Evolutionary conservation across 768 basidiomycete species (phyloP), one percentile per base, ranked within the genome.

Genomic region (Mrakia frigida): DNA sequence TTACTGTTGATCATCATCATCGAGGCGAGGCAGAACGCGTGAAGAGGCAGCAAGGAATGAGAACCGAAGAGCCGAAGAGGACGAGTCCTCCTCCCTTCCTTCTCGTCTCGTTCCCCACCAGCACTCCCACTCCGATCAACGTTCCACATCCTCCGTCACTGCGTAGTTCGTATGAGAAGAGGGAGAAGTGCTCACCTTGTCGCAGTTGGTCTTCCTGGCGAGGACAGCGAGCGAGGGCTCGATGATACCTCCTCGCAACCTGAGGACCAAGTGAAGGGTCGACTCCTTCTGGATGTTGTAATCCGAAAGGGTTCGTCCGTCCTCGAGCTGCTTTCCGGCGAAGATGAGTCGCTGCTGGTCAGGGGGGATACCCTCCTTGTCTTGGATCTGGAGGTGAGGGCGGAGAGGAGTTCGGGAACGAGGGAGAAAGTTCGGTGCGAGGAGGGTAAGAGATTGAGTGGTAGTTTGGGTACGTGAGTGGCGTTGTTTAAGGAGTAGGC

Each of bases 211-310:
- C 85, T 96, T 96, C 84, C 91, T 88, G 76, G 97, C 97, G 78
- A 98, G 89, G 59, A 94, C 93, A 86, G 98, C 98, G 82, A 99
- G 87, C 80, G 97, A 98, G 79, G 97, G 97, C 87, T 99, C 97
- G 80, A 99, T 98, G 87, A 99, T 94, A 72, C 97, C 97, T 79
- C 97, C 95, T 21, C 59, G 35, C 23, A 39, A 82, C 78, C 93
- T 93, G 84, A 96, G 93, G 80, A 98, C 94, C 81, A 98, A 87
- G 86, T 98, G 95, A 80, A 98, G 92, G 37, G 95, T 98, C 31
- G 93, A 95, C 85, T 98, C 95, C 77, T 78, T 78, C 77, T 78
- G 77, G 77, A 78, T 78, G 77, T 78, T 78, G 77, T 78, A 78
- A 68, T 78, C 77, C 65, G 77, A 78, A 53, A 78, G 77, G 69